Conservation (phyloP, 1,284 basidiomycete species). For the Leccinum proximum region DNA sequence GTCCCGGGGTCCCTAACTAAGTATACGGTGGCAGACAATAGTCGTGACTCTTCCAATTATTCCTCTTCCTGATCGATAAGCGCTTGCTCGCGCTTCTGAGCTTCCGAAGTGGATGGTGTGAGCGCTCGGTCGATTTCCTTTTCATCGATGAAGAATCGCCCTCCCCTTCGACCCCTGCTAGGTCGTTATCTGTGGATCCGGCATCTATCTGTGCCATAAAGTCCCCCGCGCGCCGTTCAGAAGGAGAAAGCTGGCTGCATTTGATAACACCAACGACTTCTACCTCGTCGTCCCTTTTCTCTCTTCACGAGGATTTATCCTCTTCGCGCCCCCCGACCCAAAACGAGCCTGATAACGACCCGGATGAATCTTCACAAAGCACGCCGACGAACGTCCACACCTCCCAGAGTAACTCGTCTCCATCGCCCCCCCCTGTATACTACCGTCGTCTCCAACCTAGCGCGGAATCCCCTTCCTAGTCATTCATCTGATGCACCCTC, state of each 20-base stretch:
- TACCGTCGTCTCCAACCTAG: conserved; percentile 23
- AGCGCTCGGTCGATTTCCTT: conserved; percentile 2
- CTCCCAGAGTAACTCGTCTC: conserved; percentile 11
- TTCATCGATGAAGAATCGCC: conserved; percentile 16
- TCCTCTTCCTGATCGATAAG: too few species aligned
- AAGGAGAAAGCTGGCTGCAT: conserved; percentile 34
- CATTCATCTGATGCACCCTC: conserved; percentile 11
- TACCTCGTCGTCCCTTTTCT: conserved; percentile 15
- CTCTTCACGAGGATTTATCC: conserved; percentile 10
- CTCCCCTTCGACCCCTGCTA: conserved; percentile 8
- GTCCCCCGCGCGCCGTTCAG: conserved; percentile 17
- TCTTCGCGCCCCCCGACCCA: conserved; percentile 4
- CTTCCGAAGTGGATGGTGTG: too few species aligned
- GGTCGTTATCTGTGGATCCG: conserved; percentile 16
- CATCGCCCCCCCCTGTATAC: conserved; percentile 27
- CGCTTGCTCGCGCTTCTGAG: too few species aligned
- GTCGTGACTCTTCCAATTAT: too few species aligned
- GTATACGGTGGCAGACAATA: too few species aligned
- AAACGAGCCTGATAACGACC: conserved; percentile 7
- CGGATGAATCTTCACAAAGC: conserved; percentile 7
- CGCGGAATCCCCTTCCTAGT: conserved; percentile 14
- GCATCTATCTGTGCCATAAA: conserved; percentile 14
- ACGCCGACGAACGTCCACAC: conserved; percentile 9
- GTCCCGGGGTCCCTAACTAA: conserved; percentile 1
- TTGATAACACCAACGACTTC: conserved; percentile 30